These are phyloP conservation scores for Neurospora cerealis DNA, from an alignment of 495 filamentous ascomycete species.

Conservation along the genomic window DNA sequence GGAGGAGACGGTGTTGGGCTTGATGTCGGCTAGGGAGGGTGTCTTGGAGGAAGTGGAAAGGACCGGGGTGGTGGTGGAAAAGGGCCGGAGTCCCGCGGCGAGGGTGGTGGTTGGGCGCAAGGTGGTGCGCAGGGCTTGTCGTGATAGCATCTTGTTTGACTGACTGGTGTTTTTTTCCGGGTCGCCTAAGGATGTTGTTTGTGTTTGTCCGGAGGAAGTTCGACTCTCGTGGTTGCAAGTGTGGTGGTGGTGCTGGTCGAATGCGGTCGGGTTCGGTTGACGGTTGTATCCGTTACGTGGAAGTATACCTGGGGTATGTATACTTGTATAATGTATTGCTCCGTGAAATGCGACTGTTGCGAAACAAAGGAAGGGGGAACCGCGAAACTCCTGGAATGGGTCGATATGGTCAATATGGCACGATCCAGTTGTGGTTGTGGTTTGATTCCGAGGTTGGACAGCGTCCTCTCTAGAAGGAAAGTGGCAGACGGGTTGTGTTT, in stretches of 20 bases:
- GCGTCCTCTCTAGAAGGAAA: neutral
- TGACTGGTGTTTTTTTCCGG: neutral
- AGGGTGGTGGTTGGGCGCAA: constrained; percentile 20
- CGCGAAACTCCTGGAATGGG: neutral
- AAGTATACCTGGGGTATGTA: neutral
- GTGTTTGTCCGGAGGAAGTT: neutral
- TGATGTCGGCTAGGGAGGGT: constrained; percentile 81
- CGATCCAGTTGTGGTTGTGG: neutral
- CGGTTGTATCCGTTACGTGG: neutral
- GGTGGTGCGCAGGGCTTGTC: neutral
- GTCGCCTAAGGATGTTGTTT: neutral
- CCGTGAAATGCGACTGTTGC: neutral
- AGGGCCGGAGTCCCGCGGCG: constrained; percentile 21
- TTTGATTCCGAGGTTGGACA: neutral
- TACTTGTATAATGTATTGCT: neutral
- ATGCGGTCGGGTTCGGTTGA: neutral
- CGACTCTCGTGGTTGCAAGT: neutral
- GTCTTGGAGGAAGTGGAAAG: constrained; percentile 31
- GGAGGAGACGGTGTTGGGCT: constrained; percentile 47
- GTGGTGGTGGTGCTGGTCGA: neutral
- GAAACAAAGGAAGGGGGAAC: neutral
- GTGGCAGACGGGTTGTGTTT: neutral
- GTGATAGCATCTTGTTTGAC: constrained; percentile 19
- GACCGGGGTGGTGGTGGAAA: constrained; percentile 46
- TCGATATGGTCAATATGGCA: neutral